phyloP scores from a whole-genome alignment of 192 early-diverging fungal genomes.

The Mortierella claussenii region DNA sequence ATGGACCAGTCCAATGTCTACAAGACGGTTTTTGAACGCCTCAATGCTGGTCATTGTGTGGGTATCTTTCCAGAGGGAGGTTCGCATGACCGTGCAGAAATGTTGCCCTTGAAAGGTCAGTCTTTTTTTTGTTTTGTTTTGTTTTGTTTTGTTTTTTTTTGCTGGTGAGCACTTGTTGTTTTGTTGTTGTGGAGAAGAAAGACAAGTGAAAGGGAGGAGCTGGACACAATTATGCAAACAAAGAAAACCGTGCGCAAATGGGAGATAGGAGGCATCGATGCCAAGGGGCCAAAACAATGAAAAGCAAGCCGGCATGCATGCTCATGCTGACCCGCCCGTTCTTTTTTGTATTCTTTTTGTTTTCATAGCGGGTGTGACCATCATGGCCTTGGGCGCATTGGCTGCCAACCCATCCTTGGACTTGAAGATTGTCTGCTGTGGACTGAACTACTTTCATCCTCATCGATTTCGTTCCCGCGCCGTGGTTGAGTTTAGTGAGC shows the following conservation, averaged over 20 bases:
- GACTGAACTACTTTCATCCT: constrained; percentile 97
- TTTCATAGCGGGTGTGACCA: constrained; percentile 73
- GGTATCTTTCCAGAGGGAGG: constrained; percentile 99
- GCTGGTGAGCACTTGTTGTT: no score
- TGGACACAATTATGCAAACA: no score
- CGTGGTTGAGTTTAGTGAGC: constrained; percentile 97
- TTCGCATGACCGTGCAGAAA: constrained; percentile 94
- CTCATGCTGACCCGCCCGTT: no score
- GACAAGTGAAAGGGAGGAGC: no score
- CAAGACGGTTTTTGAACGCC: constrained; percentile 79
- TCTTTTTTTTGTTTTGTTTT: neutral
- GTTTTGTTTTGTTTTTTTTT: neutral
- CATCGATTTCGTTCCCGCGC: constrained; percentile 95
- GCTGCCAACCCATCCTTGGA: constrained; percentile 83
- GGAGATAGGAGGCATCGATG: no score
- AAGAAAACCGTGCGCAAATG: no score
- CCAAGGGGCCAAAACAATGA: no score
- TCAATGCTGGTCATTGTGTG: constrained; percentile 80
- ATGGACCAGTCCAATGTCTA: constrained; percentile 93
- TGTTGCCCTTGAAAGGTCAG: constrained; percentile 93
- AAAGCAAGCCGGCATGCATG: no score
- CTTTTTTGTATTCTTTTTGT: neutral
- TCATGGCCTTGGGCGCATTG: constrained; percentile 93
- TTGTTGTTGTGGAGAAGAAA: no score
- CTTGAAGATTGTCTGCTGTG: constrained; percentile 93